phyloP scores from a whole-genome alignment of 2,329 filamentous ascomycete species.

The Huntiella bhutanensis region DNA sequence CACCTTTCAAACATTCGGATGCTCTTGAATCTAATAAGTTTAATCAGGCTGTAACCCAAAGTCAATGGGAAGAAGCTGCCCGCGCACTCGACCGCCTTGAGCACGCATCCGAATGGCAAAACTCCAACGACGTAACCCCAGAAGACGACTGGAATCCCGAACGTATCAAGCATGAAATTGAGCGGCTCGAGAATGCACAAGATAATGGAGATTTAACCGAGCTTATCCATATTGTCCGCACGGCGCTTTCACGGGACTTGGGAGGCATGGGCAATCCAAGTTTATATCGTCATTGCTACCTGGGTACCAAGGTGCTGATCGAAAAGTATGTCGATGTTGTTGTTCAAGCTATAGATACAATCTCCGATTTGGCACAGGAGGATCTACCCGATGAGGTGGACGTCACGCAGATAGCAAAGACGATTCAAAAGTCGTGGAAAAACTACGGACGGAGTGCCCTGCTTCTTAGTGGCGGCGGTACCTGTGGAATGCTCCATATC shows the following conservation, averaged over 20 bases:
- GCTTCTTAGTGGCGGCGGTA: conserved; percentile 67
- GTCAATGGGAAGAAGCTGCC: conserved; percentile 60
- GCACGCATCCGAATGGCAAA: conserved; percentile 67
- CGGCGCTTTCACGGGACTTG: conserved; percentile 58
- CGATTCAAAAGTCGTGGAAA: conserved; percentile 52
- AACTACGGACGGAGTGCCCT: conserved; percentile 73
- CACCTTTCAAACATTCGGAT: background rate
- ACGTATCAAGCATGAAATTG: conserved; percentile 50
- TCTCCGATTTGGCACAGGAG: conserved; percentile 42
- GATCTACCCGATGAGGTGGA: conserved; percentile 34
- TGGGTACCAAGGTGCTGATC: conserved; percentile 73
- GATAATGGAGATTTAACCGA: conserved; percentile 49
- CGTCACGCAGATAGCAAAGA: conserved; percentile 42
- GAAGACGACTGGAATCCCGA: conserved; percentile 49
- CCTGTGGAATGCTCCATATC: conserved; percentile 83
- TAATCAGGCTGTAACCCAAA: conserved; percentile 42
- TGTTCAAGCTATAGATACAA: conserved; percentile 49
- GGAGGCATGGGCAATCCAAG: conserved; percentile 71
- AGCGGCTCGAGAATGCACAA: conserved; percentile 56
- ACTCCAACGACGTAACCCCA: conserved; percentile 18
- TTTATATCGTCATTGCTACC: conserved; percentile 67
- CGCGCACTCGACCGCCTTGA: conserved; percentile 61
- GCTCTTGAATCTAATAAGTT: background rate
- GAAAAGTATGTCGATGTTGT: conserved; percentile 74
- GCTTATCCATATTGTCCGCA: conserved; percentile 69